Base-by-base conservation (phyloP, 2,329 filamentous ascomycete genomes). In the Ceratocystis colombiana region DNA sequence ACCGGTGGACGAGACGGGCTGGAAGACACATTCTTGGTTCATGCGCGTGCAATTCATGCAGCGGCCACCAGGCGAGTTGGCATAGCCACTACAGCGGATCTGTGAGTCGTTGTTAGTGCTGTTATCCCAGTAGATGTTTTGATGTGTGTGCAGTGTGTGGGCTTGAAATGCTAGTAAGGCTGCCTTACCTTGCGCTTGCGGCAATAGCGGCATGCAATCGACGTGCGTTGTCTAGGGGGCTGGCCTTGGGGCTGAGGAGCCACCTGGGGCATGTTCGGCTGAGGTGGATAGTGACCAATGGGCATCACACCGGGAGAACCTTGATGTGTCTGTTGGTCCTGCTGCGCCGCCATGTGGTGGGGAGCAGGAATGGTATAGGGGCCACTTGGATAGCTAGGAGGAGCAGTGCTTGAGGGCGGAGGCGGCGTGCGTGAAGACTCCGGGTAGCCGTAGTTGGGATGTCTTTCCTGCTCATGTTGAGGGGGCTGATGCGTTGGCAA, bases 51-150 rank as follows among this genome's bases (percentile, higher is more conserved):
- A 85, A 70, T 84, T 85, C 65, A 82, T 79, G 70, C 82, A 85
- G 69, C 84, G 83, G 10, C 82, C 82, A 22, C 82, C 82, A 0
- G 80, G 79, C 0, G 80, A 82, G 68, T 81, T 83, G 67, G 82
- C 79, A 69, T 84, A 84, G 33, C 82, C 82, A 68, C 82, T 84
- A 75, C 82, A 85, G 46, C 82, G 81, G 69, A 85, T 85, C 82
- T 84, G 67, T 20, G 50, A 25, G 3, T 41, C 10, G 6, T n/a
- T 53, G 48, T 64, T 57, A 64, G 67, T 64, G 48, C 15, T 30
- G 7, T 41, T 37, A 17, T 17, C 10, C 22, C 7, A 48, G 6
- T 17, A n/a, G 10, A 33, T 5, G 8, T 12, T 22, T 22, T 48
- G 15, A 8, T 45, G 2, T 22, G 41, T 41, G 5, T 20, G n/a